Evolutionary conservation across 202 grass and related monocot species (phyloP), one percentile per base, ranked within the genome.

Genomic region (Schoenoplectus triqueter): DNA sequence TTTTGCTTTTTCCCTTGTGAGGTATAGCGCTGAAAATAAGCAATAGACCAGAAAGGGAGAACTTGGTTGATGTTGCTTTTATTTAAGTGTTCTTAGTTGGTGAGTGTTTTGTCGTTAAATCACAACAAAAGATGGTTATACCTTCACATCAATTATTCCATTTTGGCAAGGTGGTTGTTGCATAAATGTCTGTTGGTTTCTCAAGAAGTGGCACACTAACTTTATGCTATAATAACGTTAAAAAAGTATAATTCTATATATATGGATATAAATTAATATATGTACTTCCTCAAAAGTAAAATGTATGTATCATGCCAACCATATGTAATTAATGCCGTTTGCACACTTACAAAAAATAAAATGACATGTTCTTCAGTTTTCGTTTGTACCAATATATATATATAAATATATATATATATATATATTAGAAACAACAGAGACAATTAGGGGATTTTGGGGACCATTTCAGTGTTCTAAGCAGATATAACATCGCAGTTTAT

Each of bases 111-210:
- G 80, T 69, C 15, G 46, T 82, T 82, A 68, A 65, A 82, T 82
- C 11, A 82, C 45, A n/a, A 4, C 47, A 83, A 40, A 40, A 56
- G 80, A 70, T 83, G 31, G 81, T 70, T 83, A 56, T n/a, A 83
- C 10, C 51, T 42, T 83, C 81, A 83, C 81, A 83, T 83, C 81
- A 83, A 69, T 70, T 65, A 57, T 54, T 83, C 63, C 63, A 82
- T 65, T 81, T 82, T 78, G 74, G 19, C 5, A 60, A 44, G 55
- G 54, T 18, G 74, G 74, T 78, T 3, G 54, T 78, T 78, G 54
- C 22, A 78, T 60, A 17, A 78, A 78, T 78, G 31, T 41, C 11
- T 44, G 19, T 60, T 78, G 17, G 6, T 11, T 57, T 10, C 42
- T 44, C 31, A 14, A 78, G 54, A 14, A 54, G 11, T 41, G 22